These are phyloP conservation scores for Hydrangea macrophylla DNA, from an alignment of 148 eudicot species.

Conservation along the genomic window DNA sequence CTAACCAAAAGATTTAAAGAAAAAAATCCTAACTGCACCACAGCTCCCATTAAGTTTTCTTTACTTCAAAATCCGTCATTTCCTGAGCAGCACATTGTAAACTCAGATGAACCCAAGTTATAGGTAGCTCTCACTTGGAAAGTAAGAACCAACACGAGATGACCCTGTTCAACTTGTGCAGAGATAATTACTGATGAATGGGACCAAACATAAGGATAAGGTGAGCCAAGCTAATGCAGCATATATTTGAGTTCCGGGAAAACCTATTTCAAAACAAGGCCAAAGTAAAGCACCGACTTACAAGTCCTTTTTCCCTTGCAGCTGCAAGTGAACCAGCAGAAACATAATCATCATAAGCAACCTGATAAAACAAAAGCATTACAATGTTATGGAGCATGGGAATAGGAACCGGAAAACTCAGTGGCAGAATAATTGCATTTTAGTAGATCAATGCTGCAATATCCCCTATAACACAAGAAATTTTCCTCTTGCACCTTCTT, in stretches of 20 bases:
- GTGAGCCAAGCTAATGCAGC: neutral
- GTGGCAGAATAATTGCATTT: neutral
- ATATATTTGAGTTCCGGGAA: neutral
- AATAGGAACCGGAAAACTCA: neutral
- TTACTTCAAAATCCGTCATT: too few relatives aligned
- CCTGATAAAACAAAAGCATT: conserved; percentile 41
- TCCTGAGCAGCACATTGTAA: too few relatives aligned
- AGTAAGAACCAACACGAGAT: neutral
- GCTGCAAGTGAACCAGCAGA: conserved; percentile 80
- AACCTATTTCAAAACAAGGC: neutral
- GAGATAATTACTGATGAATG: neutral
- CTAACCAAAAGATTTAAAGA: too few relatives aligned
- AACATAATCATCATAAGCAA: conserved; percentile 92
- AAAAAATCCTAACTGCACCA: too few relatives aligned
- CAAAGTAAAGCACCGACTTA: conserved; percentile 35
- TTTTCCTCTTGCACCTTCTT: too few relatives aligned
- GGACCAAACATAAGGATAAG: neutral
- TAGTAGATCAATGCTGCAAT: neutral
- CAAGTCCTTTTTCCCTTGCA: conserved; percentile 97
- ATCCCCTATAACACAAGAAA: neutral
- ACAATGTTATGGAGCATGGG: neutral
- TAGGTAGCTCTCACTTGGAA: neutral
- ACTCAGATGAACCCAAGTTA: too few relatives aligned
- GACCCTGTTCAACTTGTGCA: neutral
- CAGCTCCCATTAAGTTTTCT: too few relatives aligned